A percentile compares a stretch with the other conserved stretches of the same genome.
These are phyloP conservation scores for Xeromyces bisporus DNA, from an alignment of 495 filamentous ascomycete species.

Conservation along the genomic window DNA sequence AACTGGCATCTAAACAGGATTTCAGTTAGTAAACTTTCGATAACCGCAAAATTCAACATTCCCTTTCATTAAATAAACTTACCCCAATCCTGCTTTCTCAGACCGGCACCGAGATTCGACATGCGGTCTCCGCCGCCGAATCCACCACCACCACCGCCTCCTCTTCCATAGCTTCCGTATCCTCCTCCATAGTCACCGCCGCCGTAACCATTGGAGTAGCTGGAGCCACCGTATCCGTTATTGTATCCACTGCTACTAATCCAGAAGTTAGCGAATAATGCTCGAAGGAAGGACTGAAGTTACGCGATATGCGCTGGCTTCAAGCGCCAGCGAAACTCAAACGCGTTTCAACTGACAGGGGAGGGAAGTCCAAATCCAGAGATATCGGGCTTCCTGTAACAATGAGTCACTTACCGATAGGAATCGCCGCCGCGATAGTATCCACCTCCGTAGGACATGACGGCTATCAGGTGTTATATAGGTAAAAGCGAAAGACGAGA, in stretches of 20 bases:
- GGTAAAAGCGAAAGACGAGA: constrained; percentile 12
- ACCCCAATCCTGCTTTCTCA: constrained; percentile 83
- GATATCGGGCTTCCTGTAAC: no score
- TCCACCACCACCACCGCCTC: constrained; percentile 32
- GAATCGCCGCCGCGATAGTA: constrained; percentile 31
- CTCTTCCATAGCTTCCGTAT: constrained; percentile 26
- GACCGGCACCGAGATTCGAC: constrained; percentile 69
- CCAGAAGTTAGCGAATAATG: no score
- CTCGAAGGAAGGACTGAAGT: no score
- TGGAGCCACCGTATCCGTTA: constrained; percentile 17
- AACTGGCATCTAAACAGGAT: constrained; percentile 48
- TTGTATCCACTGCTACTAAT: not conserved
- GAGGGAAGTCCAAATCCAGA: no score
- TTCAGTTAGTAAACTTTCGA: no score
- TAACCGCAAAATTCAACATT: not conserved
- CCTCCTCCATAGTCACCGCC: constrained; percentile 28
- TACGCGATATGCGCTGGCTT: no score
- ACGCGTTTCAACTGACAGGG: no score
- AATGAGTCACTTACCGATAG: constrained; percentile 25
- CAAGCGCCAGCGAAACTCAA: no score
- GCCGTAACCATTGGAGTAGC: constrained; percentile 22
- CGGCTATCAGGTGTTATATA: constrained; percentile 15
- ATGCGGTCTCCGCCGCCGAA: constrained; percentile 75
- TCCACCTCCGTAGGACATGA: constrained; percentile 65
- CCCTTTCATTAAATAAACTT: constrained; percentile 16